Percentiles rank a stretch among this genome's conserved stretches.
phyloP scores from a whole-genome alignment of 108 stramenopile species.

The Nitzschia sp. region DNA sequence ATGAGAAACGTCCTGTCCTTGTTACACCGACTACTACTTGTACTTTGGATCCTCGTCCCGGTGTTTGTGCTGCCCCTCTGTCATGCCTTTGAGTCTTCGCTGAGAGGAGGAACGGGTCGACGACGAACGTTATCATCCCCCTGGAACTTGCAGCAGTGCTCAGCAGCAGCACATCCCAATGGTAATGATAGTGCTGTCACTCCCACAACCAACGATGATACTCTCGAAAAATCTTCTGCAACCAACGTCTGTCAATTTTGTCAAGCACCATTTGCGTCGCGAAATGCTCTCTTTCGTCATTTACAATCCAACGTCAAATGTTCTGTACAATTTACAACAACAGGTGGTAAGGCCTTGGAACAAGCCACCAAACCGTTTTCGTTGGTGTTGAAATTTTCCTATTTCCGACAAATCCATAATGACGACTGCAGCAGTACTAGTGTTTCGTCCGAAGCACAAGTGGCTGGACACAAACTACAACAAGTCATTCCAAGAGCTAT shows the following conservation, averaged over 20 bases:
- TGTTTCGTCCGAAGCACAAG: not conserved
- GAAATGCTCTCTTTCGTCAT: conserved; percentile 81
- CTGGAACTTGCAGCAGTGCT: no score
- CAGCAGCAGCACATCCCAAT: no score
- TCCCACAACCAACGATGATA: no score
- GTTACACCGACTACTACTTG: no score
- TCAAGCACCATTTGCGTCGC: conserved; percentile 43
- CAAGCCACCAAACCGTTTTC: not conserved
- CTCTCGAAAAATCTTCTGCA: no score
- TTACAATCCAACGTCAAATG: conserved; percentile 30
- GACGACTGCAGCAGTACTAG: not conserved
- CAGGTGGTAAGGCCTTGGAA: not conserved
- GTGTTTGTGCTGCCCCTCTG: no score
- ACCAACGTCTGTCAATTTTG: conserved; percentile 31
- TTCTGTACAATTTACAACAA: conserved; percentile 2
- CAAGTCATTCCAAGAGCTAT: not conserved
- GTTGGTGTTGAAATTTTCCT: conserved; percentile 26
- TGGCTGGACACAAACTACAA: not conserved
- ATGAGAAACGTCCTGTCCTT: no score
- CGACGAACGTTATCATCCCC: no score
- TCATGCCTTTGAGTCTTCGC: no score
- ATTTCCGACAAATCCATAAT: not conserved
- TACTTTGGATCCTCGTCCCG: no score
- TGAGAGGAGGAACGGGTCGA: no score
- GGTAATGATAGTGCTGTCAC: no score